Evolutionary conservation across 495 filamentous ascomycete species (phyloP), one percentile per base, ranked within the genome.

Genomic region (Bathelium albidoporum): DNA sequence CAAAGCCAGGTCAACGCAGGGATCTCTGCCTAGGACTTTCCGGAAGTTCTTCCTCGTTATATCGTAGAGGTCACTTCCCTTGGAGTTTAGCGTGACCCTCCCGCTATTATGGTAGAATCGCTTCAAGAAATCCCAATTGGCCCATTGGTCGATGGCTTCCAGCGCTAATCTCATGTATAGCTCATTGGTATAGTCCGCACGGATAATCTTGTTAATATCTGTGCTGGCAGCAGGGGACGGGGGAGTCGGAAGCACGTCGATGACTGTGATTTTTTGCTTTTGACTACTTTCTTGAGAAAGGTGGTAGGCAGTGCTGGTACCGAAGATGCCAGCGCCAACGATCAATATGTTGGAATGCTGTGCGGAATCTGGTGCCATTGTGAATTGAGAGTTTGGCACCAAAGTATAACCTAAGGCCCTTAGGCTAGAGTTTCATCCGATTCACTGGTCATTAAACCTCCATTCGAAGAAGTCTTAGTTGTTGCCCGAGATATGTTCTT

Each of bases 311-410:
- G 77, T 78, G 59, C 69, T 72, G 52, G 73, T 69, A 44, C 77
- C 78, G 65, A 79, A 80, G 39, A 75, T 72, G n/a, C 78, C 77
- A 16, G 74, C 73, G 18, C 78, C 77, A 44, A 77, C 43, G 31
- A 80, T 79, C 44, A 80, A 66, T 58, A 75, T 68, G 34, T 34
- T 18, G 24, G 61, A 44, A 12, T 58, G 45, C 20, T 55, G 49
- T 2, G 11, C 49, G 22, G 34, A 24, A 41, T 20, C 14, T 24
- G 5, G 4, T 20, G 36, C 5, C 60, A 62, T 52, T 5, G 20
- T 60, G 26, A 62, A 34, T 36, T 62, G 32, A 44, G 9, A 59
- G 18, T 24, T 59, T 12, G 0, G 44, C 44, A 20, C 36, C 36
- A 41, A 41, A 41, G 36, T 10, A 41, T 41, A 18, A 41, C 9